phyloP scores from a whole-genome alignment of 2,329 filamentous ascomycete species.

The Dactylonectria macrodidyma region DNA sequence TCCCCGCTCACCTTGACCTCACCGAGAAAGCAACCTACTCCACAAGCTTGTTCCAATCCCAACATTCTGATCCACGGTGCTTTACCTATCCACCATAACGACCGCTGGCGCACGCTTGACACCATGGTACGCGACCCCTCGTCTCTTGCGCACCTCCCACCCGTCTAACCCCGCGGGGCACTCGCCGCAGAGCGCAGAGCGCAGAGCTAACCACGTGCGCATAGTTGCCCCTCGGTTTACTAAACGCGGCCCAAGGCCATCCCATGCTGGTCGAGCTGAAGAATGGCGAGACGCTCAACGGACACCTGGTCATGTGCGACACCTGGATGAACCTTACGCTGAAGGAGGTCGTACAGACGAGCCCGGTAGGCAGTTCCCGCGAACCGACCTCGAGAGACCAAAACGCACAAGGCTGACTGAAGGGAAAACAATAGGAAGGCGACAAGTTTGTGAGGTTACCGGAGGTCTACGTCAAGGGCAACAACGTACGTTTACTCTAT shows the following conservation, averaged over 20 bases:
- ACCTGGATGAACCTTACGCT: conserved; percentile 99
- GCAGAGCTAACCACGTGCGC: conserved; percentile 43
- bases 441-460: conserved; percentile 94
- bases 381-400: conserved; percentile 5
- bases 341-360: conserved; percentile 97
- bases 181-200: conserved; percentile 26
- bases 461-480: conserved; percentile 96
- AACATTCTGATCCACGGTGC: conserved; percentile 43
- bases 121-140: conserved; percentile 44
- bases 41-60: conserved; percentile 45
- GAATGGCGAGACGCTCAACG: conserved; percentile 97
- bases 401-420: conserved; percentile 31
- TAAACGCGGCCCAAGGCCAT: conserved; percentile 96
- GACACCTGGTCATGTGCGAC: conserved; percentile 95
- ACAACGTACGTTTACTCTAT: conserved; percentile 80
- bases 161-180: not conserved
- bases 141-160: not conserved
- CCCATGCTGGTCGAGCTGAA: conserved; percentile 98
- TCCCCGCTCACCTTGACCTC: conserved; percentile 40
- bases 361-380: conserved; percentile 69
- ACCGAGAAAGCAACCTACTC: conserved; percentile 46
- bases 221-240: conserved; percentile 82
- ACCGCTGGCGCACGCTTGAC: conserved; percentile 37
- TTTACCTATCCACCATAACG: conserved; percentile 43
- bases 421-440: conserved; percentile 75